Evolutionary conservation across 805 yeast genomes (phyloP), one percentile per base, ranked within the genome.

Genomic region (Ogataea polymorpha): DNA sequence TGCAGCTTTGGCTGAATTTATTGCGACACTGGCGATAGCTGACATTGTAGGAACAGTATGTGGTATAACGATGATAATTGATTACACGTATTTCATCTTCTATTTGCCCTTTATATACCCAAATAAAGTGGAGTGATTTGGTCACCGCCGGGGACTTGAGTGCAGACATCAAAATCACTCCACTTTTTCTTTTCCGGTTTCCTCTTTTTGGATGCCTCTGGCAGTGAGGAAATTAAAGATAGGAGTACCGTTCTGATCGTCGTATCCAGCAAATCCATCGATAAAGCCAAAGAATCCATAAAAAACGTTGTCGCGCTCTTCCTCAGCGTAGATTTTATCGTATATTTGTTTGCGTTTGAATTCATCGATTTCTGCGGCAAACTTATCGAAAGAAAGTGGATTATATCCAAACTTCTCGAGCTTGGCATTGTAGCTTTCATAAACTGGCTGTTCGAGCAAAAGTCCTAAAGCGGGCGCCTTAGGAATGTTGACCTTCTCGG

Each of bases 401-500:
- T 83, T 83, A 59, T 86, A 86, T 15, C 96, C 97, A 55, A 83
- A 78, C 39, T 79, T 79, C 46, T 74, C 72, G 51, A 89, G 71
- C 58, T 79, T 77, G 21, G 72, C 67, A 63, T 93, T 93, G 62
- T 84, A 87, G 11, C 86, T 82, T 35, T 86, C 95, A 61, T 87
- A 93, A 10, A 90, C 95, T 0, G 99, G 99, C 42, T 84, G 80
- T 58, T 93, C 98, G 45, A 93, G 73, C 37, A 93, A 67, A 41
- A 93, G 70, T 0, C 99, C 99, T 46, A 93, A 71, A 20, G 98
- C 96, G 4, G 99, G 99, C 0, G 98, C 99, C 64, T 93, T 93
- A 41, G 99, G 99, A 49, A 93, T 86, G 57, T 90, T 89, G 48
- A 93, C 75, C 56, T 82, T 86, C 28, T 75, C 75, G 2, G 78